Base-by-base conservation (phyloP, 306 rosid species). In the Rosa persica region DNA sequence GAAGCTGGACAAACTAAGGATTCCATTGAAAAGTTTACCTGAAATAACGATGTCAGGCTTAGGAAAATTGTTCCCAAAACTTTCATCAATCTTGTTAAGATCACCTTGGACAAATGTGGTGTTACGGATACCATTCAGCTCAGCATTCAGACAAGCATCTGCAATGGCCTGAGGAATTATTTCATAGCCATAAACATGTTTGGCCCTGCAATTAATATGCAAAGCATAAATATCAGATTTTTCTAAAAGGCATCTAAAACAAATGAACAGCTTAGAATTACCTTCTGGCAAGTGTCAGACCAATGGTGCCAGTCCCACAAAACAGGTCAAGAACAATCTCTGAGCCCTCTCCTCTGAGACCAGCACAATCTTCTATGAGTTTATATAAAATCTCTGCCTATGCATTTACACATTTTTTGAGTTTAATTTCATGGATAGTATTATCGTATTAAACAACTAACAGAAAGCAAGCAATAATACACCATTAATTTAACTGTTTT, bases 231-330 rank as follows among this genome's bases (percentile, higher is more conserved):
- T 13, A 79, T 43, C 69, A 55, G 74, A 57, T 44, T 64, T 17
- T 1, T 3, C 25, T 22, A 27, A 30, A 30, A 38, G 42, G 25
- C 58, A 25, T 44, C 20, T 25, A n/a, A 62, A 64, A 62, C 36
- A 70, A 49, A 76, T 40, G 46, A 70, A 62, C 36, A 57, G 44
- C 61, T 34, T 52, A 73, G 48, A 74, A 22, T 72, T 82, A 95
- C 98, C 95, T 89, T 87, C 82, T 85, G 54, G 98, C 98, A 70
- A 95, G 95, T 55, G 98, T 86, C 79, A 95, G 86, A 84, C 98
- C 97, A 72, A 95, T 95, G 61, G 98, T 92, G 75, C 98, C 98
- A 16, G 98, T 95, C 78, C 98, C 98, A 87, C 98, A 95, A 88
- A 95, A 95, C 78, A 95, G 85, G 89, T 95, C 98, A 74, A 95